Base-by-base conservation (phyloP, 768 basidiomycete species). In the Pisolithus marmoratus region DNA sequence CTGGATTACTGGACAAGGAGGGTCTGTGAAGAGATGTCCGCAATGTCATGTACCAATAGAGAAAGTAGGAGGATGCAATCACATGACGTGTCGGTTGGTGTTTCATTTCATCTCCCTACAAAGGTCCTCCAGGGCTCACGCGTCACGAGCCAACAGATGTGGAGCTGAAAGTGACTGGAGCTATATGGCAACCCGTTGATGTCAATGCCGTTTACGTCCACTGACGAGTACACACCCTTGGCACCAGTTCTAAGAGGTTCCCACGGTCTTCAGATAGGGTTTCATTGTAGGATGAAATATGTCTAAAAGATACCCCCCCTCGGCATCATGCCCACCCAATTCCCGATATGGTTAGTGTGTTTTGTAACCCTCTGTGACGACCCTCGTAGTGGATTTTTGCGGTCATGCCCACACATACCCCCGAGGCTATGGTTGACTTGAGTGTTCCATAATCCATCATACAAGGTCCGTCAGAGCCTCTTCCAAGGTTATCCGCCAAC, bases 1-100 rank as follows among this genome's bases (percentile, higher is more conserved):
- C 44, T 91, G 89, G 89, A 77, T 77, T 48, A 69, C 65, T 48
- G 63, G 67, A 20, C 80, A 85, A 59, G 79, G 51, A 0, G 65
- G 64, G 22, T 57, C 82, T 52, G 85, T 89, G 46, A 88, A 88
- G 68, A 72, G 73, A 29, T 91, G 89, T 57, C 89, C 89, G 0
- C 75, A 74, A 2, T 91, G 89, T 65, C 75, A 75, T 42, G 76
- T 82, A 17, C 72, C 73, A 15, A 89, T 91, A 53, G 85, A 90
- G 68, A 81, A 83, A 46, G 58, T 66, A 15, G 83, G 80, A 50
- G 89, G 89, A 1, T 91, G 89, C 61, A 86, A 90, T 65, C 89
- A 91, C 65, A 82, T 91, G 74, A 80, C 76, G 15, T 91, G 89
- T 66, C 69, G 38, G 65, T 66, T 49, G 15, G 64, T 26, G 2